Evolutionary conservation across 148 eudicot genomes (phyloP).

Genomic region (Vaccinium vitisidaea): DNA sequence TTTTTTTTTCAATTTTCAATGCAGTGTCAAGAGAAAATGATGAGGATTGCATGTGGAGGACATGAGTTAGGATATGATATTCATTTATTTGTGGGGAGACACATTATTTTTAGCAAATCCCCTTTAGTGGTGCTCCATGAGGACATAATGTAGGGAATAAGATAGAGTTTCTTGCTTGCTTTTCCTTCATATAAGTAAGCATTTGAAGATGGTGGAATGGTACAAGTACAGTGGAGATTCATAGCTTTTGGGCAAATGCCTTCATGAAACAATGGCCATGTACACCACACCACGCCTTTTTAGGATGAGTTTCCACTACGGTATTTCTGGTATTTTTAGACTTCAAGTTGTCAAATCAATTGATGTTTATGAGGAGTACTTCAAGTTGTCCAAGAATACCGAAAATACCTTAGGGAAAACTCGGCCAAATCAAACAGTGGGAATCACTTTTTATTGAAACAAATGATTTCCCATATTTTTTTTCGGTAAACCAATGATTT

Average conservation of each 20-base stretch:
- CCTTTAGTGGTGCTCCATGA: not conserved
- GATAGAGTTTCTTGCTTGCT: not conserved
- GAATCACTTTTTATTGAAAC: too few species aligned
- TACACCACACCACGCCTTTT: not conserved
- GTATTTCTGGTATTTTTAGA: too few species aligned
- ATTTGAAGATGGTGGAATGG: constrained; percentile 1
- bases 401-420: too few species aligned
- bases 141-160: not conserved
- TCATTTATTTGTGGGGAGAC: not conserved
- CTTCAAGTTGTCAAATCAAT: too few species aligned
- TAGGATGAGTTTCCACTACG: too few species aligned
- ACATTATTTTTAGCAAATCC: not conserved
- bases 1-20: not conserved
- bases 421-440: too few species aligned
- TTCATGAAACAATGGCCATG: not conserved
- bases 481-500: too few species aligned
- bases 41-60: not conserved
- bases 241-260: not conserved
- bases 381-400: too few species aligned
- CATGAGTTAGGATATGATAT: not conserved
- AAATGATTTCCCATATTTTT: too few species aligned
- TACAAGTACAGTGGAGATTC: not conserved
- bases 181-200: not conserved
- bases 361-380: too few species aligned
- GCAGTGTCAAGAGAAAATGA: not conserved